Evolutionary conservation across 1,284 basidiomycete genomes (phyloP), one percentile per base, ranked within the genome.

Genomic region (Xerocomus cyaneibrunnescens): DNA sequence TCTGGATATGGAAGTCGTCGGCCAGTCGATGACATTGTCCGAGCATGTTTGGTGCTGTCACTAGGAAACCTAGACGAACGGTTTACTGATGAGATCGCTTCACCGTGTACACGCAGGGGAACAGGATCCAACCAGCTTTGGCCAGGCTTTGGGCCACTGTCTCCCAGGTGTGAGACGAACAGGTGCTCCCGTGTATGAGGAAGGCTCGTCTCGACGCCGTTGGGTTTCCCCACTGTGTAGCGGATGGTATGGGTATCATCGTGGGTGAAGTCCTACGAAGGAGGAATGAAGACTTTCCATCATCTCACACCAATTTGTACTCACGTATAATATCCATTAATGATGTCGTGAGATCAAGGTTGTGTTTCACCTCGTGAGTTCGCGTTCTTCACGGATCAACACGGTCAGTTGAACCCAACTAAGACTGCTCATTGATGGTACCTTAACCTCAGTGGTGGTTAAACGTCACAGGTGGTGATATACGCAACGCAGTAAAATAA

Each of bases 201-300:
- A 64, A 23, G 35, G 60, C 62, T 16, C 60, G 51, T 48, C 58
- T 64, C 13, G 60, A 50, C 14, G 62, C 60, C 16, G 32, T 23
- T 16, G 41, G 50, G 7, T 38, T 48, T 44, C 63, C 61, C 61
- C 63, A 65, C 16, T 55, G 58, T 37, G 54, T 52, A 5, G 51
- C 60, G 25, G 60, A 61, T 25, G 60, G 50, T 17, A 30, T 21
- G 7, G 36, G 36, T 9, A 35, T 41, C 58, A 61, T 65, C 25
- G 38, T 44, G 36, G 38, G 32, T 19, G 5, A 22, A 14, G 34
- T 34, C 19, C 10, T 25, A 22, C n/a, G n/a, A n/a, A n/a, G n/a
- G n/a, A 28, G 19, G 3, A n/a, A 19, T 17, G 3, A 21, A 1
- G 36, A 19, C 21, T 19, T 22, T 19, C 17, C 16, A 14, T 14